Base-by-base conservation (phyloP, 192 early-diverging fungal genomes). In the Coemansia erecta region DNA sequence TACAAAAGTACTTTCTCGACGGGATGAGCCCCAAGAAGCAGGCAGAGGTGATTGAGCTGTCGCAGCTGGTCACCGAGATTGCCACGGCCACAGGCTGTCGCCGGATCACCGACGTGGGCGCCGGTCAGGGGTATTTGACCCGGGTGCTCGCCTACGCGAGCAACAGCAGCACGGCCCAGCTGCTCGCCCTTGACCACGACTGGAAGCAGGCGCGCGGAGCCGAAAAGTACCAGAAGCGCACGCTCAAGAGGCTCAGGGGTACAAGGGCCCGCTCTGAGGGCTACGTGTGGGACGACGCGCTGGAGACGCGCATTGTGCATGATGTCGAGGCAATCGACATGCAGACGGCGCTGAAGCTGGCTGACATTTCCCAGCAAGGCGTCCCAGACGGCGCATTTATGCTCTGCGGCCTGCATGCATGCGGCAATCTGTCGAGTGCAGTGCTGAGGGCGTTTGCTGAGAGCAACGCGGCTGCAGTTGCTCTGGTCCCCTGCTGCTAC, bases 401-500 rank as follows among this genome's bases (percentile, higher is more conserved):
- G 54, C 73, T 92, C 1, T 91, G 89, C 55, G 91, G 93, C 9
- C 75, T 92, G 9, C 91, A 95, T 60, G 82, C 91, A 0, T 95
- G 94, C 61, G 94, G 94, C 8, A 87, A 94, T 60, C 64, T 95
- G 53, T 83, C 88, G 4, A 85, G 86, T 42, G 84, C 85, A 1
- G 85, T 91, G 60, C 79, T 94, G 9, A 75, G 82, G 41, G 61
- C 84, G 19, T 92, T 86, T 66, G 77, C 82, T 3, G 80, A 85
- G 53, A 81, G 79, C 28, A 67, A 76, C 8, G 81, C 85, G 9
- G 73, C 68, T 10, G 73, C 77, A 13, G 63, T 92, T 35, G 87
- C 86, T 13, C 79, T 82, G 45, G 89, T 92, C 11, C 87, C 89
- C 10, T 93, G 93, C 81, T 95, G 93, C 72, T 94, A 95, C 66